phyloP scores from a whole-genome alignment of 495 filamentous ascomycete species.

The Penicillium desertorum region DNA sequence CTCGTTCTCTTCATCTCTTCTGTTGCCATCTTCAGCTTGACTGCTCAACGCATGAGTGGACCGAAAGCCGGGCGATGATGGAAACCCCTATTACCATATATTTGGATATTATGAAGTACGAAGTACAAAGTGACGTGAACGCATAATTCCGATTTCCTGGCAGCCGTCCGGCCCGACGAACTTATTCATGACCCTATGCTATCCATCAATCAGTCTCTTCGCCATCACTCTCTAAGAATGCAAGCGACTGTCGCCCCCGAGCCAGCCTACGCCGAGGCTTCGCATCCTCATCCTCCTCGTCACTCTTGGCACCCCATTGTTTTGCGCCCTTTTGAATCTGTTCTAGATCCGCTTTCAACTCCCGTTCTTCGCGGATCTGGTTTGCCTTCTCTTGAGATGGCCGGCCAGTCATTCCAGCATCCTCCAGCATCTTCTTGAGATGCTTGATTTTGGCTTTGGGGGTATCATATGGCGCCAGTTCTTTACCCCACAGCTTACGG shows the following conservation, averaged over 20 bases:
- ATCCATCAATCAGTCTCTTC: constrained; percentile 52
- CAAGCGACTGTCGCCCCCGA: constrained; percentile 50
- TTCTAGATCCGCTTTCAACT: constrained; percentile 79
- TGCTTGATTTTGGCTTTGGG: constrained; percentile 79
- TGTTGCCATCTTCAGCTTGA: constrained; percentile 86
- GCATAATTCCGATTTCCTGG: neutral
- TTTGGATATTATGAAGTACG: neutral
- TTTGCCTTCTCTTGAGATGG: constrained; percentile 80
- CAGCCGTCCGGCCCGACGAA: constrained; percentile 1
- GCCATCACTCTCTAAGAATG: constrained; percentile 55
- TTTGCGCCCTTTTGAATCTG: constrained; percentile 75
- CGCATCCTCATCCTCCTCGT: constrained; percentile 46
- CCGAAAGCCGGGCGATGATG: constrained; percentile 40
- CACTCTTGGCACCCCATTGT: constrained; percentile 62
- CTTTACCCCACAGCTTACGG: constrained; percentile 85
- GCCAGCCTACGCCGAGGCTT: constrained; percentile 40
- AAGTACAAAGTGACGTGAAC: constrained; percentile 6
- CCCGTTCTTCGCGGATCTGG: constrained; percentile 80
- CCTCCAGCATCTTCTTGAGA: constrained; percentile 71
- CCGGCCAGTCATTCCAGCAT: constrained; percentile 82
- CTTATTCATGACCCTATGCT: neutral
- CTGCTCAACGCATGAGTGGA: constrained; percentile 72
- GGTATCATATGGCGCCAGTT: constrained; percentile 73
- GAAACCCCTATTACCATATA: neutral
- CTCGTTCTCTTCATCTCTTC: constrained; percentile 93